Base-by-base conservation (phyloP, 2,329 filamentous ascomycete genomes). In the Davidsoniella virescens region DNA sequence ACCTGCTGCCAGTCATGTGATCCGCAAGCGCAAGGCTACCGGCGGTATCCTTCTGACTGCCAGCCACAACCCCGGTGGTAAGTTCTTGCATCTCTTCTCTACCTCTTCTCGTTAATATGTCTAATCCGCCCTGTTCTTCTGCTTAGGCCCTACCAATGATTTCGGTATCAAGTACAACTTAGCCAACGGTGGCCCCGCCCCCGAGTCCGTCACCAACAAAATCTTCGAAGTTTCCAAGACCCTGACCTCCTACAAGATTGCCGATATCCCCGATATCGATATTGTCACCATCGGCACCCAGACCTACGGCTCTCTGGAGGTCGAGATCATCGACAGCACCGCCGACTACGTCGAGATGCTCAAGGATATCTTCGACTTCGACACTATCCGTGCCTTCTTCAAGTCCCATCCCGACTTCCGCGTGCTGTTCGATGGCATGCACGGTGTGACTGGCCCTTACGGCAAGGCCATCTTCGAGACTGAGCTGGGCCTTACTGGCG, bases 161-260 rank as follows among this genome's bases (percentile, higher is more conserved):
- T 98, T 98, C 61, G 92, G 92, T 59, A 98, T 98, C 80, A 98
- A 98, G 73, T 98, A 98, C 78, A 98, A 98, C 75, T 75, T 98
- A 53, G 74, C 87, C 65, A 96, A 98, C 63, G 92, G 92, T 60
- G 92, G 88, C 51, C 92, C 92, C 41, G 92, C 92, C 51, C 92
- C 92, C 53, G 92, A 98, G 68, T 82, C 84, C 50, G 86, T 98
- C 57, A 98, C 92, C 58, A 93, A 98, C 79, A 94, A 94, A 72
- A 96, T 98, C 65, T 96, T 78, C 70, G 86, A 90, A 60, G 79
- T 81, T 54, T 90, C 90, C 59, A 96, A 95, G 75, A 80, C 75
- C 56, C 75, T 98, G 59, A 85, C 79, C 42, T 87, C 83, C 47
- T 98, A 96, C 77, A 94, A 95, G 70, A 82, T 94, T 57, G 78